Conservation (phyloP, 495 filamentous ascomycete species). For the Chlorociboria aeruginascens region DNA sequence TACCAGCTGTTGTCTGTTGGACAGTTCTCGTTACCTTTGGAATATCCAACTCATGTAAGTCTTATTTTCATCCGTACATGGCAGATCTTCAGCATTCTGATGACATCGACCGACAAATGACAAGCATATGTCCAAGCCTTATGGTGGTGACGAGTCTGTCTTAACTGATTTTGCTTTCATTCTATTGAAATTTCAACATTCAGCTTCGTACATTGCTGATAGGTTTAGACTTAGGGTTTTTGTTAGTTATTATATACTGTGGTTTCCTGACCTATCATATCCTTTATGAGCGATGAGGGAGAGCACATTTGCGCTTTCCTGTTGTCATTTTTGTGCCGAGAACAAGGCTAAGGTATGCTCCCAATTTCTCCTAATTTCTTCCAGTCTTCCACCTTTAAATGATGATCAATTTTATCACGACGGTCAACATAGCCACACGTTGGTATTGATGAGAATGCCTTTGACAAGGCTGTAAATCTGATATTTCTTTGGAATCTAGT, state of each 20-base stretch:
- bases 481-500: constrained; percentile 16
- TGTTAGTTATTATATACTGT: neutral
- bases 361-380: constrained; percentile 22
- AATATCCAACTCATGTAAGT: neutral
- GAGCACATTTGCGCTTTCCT: neutral
- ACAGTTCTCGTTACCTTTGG: no score
- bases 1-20: no score
- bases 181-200: constrained; percentile 1
- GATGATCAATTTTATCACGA: constrained; percentile 25
- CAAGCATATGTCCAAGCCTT: constrained; percentile 84
- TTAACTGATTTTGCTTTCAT: constrained; percentile 22
- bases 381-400: constrained; percentile 23
- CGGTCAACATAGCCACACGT: constrained; percentile 24
- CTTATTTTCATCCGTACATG: constrained; percentile 9
- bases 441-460: constrained; percentile 24
- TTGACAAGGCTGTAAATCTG: constrained; percentile 24
- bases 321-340: neutral
- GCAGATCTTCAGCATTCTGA: constrained; percentile 34
- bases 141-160: constrained; percentile 51
- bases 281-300: neutral
- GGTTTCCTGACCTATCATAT: neutral
- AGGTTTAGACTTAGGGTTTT: neutral
- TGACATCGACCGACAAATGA: constrained; percentile 55
- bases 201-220: neutral
- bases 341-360: neutral